phyloP scores from a whole-genome alignment of 805 yeast species.

The Candida gorgasii region DNA sequence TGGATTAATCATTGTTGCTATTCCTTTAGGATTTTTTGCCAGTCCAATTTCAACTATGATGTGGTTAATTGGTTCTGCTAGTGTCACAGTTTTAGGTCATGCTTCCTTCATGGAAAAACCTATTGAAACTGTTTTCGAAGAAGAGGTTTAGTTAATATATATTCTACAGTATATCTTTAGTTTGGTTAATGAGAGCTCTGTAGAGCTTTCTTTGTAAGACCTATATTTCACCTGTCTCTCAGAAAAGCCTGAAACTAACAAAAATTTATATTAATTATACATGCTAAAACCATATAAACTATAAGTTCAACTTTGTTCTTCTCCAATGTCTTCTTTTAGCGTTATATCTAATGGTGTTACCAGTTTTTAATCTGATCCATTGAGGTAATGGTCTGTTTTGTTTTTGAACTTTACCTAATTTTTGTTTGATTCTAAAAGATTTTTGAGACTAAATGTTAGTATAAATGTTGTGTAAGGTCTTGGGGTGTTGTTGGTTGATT shows the following conservation, averaged over 20 bases:
- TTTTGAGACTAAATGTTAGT: slow-evolving; percentile 74
- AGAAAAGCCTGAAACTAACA: no score
- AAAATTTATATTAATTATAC: slow-evolving; percentile 12
- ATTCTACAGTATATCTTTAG: no score
- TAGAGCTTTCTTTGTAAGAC: not conserved
- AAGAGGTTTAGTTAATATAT: slow-evolving; percentile 54
- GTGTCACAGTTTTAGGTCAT: slow-evolving; percentile 75
- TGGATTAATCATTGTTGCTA: slow-evolving; percentile 68
- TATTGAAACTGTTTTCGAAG: slow-evolving; percentile 90
- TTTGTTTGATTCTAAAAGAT: slow-evolving; percentile 95
- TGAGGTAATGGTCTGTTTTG: slow-evolving; percentile 99
- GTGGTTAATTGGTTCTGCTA: slow-evolving; percentile 90
- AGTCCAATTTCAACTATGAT: slow-evolving; percentile 85
- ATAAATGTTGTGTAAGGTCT: slow-evolving; percentile 8
- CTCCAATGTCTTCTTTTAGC: slow-evolving; percentile 99
- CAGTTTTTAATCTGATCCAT: slow-evolving; percentile 98
- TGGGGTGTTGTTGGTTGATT: not conserved
- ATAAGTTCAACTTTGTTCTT: slow-evolving; percentile 98
- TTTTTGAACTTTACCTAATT: slow-evolving; percentile 97
- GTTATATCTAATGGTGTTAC: slow-evolving; percentile 97
- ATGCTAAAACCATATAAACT: slow-evolving; percentile 35
- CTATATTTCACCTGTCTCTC: no score
- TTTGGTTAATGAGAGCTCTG: no score
- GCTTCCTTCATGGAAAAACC: slow-evolving; percentile 95
- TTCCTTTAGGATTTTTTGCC: slow-evolving; percentile 84